Base-by-base conservation (phyloP, 1,139 yeast species). In the Scheffersomyces quercinus region DNA sequence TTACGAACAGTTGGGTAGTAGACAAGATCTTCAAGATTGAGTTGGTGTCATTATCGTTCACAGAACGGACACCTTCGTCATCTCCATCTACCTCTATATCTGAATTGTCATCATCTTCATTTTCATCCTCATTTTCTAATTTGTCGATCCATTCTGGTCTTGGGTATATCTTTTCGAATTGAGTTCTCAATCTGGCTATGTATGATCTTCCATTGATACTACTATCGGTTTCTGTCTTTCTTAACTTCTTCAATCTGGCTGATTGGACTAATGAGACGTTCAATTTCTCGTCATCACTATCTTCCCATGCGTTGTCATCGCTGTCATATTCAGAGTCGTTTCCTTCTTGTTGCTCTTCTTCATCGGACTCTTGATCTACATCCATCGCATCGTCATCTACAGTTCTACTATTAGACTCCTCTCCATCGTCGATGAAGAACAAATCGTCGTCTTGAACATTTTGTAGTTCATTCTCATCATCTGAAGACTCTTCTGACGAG, bases 131-230 rank as follows among this genome's bases (percentile, higher is more conserved):
- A 28, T 62, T 64, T 4, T 62, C 69, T 47, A 54, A 47, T 28
- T 68, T 65, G 41, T 79, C 81, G 0, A 88, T 89, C 99, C 99
- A 95, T 45, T 75, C 54, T 1, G 99, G 99, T 50, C 82, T 77
- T 28, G 97, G 96, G 58, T 90, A 88, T 49, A 89, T 85, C 61
- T 85, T 86, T 59, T 85, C 91, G 63, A 87, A 91, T 57, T 93
- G 97, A 1, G 86, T 69, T 59, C 98, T 77, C 48, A 95, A 73
- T 56, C 99, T 77, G 20, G 68, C 68, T 36, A 83, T 74, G 59
- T 91, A 95, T 43, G 84, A 81, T 42, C 64, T 73, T 9, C 97
- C 97, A 37, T 67, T 51, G 48, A 93, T 70, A 2, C 59, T 55
- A 31, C 78, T 69, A 51, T 93, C 97, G 3, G 67, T 65, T 48